Evolutionary conservation across 768 basidiomycete genomes (phyloP), one percentile per base, ranked within the genome.

Genomic region (Hemileccinum impolitum): DNA sequence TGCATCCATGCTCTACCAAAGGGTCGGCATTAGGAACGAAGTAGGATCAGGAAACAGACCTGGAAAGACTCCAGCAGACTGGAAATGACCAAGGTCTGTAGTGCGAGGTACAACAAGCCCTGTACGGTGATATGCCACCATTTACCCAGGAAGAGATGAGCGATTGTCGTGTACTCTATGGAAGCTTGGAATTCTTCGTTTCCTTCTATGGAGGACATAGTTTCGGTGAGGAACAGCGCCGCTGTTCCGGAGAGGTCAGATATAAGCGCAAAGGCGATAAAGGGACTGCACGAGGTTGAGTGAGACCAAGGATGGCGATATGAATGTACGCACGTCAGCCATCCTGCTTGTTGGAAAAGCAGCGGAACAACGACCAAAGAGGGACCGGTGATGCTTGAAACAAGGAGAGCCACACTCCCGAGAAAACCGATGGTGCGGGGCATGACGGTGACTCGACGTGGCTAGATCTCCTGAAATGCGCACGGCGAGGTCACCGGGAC

Each of bases 181-280:
- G 60, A 53, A 1, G 60, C 60, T 26, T 62, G 46, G 10, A 59
- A 61, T 0, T 8, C 12, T 42, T 62, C 60, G 14, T 61, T 61
- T 35, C 60, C 60, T 47, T 62, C 57, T 48, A 61, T 61, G 32
- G 60, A 61, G 4, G 60, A 58, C 60, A 61, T 61, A 9, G n/a
- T 32, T 47, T 62, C 60, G 35, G 60, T 47, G 23, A 62, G 11
- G 31, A 62, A 53, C 3, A 62, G 49, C 1, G 52, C 54, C 0
- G 60, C 60, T 19, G 51, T 28, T 23, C 60, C 60, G 1, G 60
- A 62, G 13, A 62, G 51, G 4, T 56, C 21, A 1, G 57, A 58
- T 35, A 62, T 59, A 4, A 35, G 48, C 1, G 19, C 23, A 37
- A 62, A 62, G 0, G 53, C 38, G 40, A 61, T 45, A 18, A 59